These are phyloP conservation scores for Tephrocybe sp. DNA, from an alignment of 768 basidiomycete species.

Conservation along the genomic window DNA sequence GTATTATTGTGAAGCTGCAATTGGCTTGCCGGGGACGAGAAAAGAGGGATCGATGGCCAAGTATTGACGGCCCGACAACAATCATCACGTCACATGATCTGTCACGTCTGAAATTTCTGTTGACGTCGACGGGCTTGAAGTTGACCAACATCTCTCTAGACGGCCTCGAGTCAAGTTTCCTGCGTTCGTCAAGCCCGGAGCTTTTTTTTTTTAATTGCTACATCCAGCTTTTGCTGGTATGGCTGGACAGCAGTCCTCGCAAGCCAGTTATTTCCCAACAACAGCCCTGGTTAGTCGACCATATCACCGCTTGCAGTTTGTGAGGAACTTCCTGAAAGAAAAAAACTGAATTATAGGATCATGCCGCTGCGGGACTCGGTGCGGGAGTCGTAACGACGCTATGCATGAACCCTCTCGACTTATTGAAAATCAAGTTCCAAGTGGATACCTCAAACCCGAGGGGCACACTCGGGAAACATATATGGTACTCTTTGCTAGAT, in stretches of 20 bases:
- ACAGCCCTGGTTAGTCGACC: conserved; percentile 41
- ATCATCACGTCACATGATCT: conserved; percentile 3
- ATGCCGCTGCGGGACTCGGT: conserved; percentile 91
- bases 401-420: conserved; percentile 96
- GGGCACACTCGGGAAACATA: conserved; percentile 67
- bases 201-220: not conserved
- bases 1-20: too few species aligned
- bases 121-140: not conserved
- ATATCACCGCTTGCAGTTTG: not conserved
- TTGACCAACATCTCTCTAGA: not conserved
- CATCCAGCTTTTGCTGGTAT: conserved; percentile 31
- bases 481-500: conserved; percentile 71
- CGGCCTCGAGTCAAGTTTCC: not conserved
- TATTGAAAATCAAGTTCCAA: conserved; percentile 93
- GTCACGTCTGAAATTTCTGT: not conserved
- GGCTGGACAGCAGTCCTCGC: conserved; percentile 18
- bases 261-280: conserved; percentile 47
- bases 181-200: conserved; percentile 3
- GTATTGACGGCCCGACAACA: too few species aligned
- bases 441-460: conserved; percentile 68
- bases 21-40: too few species aligned
- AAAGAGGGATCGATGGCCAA: too few species aligned
- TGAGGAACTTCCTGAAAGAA: too few species aligned
- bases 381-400: conserved; percentile 91
- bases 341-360: conserved; percentile 68